Evolutionary conservation across 108 stramenopile genomes (phyloP), one percentile per base, ranked within the genome.

Genomic region (Nitzschia sp.): DNA sequence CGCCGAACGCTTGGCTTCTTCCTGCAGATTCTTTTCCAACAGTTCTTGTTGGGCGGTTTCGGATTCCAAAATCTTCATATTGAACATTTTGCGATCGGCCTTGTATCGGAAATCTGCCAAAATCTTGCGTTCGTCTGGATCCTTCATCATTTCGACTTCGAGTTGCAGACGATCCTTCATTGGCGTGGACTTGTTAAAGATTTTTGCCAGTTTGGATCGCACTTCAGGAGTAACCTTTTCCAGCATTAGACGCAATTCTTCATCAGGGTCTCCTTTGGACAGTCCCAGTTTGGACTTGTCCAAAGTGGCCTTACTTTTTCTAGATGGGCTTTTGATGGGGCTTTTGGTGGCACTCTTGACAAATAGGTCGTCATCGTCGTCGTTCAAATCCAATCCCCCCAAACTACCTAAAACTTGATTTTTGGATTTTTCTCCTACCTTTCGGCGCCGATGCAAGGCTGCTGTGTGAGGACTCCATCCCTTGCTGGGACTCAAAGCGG

Each of bases 101-200:
- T 62, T 24, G 38, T 62, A 27, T 18, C 53, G 47, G 34, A 60
- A 75, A 31, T 55, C 34, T 17, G 66, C 36, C 45, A 60, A 33
- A 18, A 63, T 61, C 42, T 56, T 53, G 21, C 64, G 38, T 55
- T 75, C 66, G 15, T 68, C 65, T 3, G 60, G 74, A 42, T 61
- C 46, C 47, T 59, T 64, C 54, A 59, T 68, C 74, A 75, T 68
- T n/a, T 75, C 66, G 6, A 75, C 48, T 63, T 75, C 67, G 30
- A 75, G 23, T 30, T 63, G n/a, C 17, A 75, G 29, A n/a, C 66
- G 66, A 55, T 68, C 67, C 61, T 75, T 75, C 28, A 75, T 54
- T 34, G 59, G 32, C 15, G 66, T 54, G 15, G 54, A 36, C 2
- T 66, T 66, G 56, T 75, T 54, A 38, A 64, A 28, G 24, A 75